Percentiles rank a stretch among this genome's conserved stretches.
Evolutionary conservation across 176 grass and related monocot genomes (phyloP).

Genomic region (Echinochloa phyllopogon): DNA sequence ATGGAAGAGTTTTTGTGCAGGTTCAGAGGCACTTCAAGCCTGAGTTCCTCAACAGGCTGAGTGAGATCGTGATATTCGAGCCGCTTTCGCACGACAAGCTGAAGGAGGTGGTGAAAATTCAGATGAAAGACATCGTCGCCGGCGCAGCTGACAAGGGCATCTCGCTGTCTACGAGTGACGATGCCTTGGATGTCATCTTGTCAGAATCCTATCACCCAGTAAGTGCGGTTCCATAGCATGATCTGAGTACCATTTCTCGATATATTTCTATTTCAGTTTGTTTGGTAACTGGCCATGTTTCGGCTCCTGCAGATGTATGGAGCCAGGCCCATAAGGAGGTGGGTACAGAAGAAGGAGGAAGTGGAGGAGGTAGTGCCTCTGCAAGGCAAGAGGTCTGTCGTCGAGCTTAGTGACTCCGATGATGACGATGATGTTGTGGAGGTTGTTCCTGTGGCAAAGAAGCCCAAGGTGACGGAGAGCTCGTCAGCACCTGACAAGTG

Average conservation of each 20-base stretch:
- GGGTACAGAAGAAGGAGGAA: slow-evolving; percentile 56
- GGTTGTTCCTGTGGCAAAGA: background rate
- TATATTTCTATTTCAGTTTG: background rate
- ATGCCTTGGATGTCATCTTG: slow-evolving; percentile 60
- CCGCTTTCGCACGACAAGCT: slow-evolving; percentile 48
- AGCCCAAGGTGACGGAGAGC: background rate
- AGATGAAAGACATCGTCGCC: slow-evolving; percentile 61
- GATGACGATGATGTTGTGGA: background rate
- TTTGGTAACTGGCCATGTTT: background rate
- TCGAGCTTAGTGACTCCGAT: background rate
- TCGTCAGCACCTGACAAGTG: background rate
- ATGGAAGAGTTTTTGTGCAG: slow-evolving; percentile 24
- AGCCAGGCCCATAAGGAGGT: slow-evolving; percentile 49
- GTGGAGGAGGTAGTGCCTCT: background rate
- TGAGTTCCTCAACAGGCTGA: slow-evolving; percentile 60
- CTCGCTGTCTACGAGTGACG: slow-evolving; percentile 53
- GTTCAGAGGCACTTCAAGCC: slow-evolving; percentile 56
- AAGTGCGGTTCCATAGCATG: background rate
- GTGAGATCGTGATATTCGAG: slow-evolving; percentile 65
- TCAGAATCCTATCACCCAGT: slow-evolving; percentile 66
- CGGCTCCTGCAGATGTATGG: slow-evolving; percentile 36
- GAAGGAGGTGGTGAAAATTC: slow-evolving; percentile 46
- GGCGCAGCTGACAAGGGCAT: slow-evolving; percentile 59
- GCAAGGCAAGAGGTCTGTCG: background rate
- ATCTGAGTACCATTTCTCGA: background rate